These are phyloP conservation scores for Hypericum androsaemum DNA, from an alignment of 345 rosid species.

Conservation along the genomic window DNA sequence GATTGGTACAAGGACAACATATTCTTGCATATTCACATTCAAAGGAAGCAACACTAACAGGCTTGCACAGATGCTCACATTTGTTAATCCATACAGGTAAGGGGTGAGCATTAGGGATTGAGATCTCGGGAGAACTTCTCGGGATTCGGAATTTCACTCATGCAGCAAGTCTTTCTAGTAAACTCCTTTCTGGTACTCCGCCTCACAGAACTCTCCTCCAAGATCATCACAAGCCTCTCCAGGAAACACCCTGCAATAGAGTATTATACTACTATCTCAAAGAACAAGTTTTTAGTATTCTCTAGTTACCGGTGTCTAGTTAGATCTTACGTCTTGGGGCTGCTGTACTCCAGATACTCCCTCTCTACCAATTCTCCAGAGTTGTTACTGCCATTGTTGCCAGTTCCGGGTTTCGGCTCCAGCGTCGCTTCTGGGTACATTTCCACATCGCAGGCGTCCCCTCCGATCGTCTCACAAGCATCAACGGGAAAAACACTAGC, in stretches of 20 bases:
- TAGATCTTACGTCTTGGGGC: slow-evolving; percentile 53
- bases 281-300: neutral
- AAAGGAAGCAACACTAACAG: too few species aligned
- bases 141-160: too few species aligned
- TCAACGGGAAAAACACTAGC: slow-evolving; percentile 69
- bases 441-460: slow-evolving; percentile 61
- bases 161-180: slow-evolving; percentile 4
- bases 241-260: slow-evolving; percentile 42
- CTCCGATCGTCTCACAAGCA: slow-evolving; percentile 65
- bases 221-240: slow-evolving; percentile 92
- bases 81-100: too few species aligned
- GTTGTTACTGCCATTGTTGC: slow-evolving; percentile 5
- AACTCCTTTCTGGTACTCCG: slow-evolving; percentile 42
- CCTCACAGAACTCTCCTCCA: slow-evolving; percentile 84
- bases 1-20: too few species aligned
- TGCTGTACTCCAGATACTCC: slow-evolving; percentile 57
- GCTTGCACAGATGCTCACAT: too few species aligned
- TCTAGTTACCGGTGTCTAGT: neutral
- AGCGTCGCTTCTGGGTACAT: slow-evolving; percentile 62
- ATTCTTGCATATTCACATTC: too few species aligned
- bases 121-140: too few species aligned
- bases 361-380: slow-evolving; percentile 47
- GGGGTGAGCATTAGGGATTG: too few species aligned
- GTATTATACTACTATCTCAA: neutral
- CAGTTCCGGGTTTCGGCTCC: slow-evolving; percentile 16